A percentile compares a stretch with the other conserved stretches of the same genome.
Conservation (phyloP, 2,329 filamentous ascomycete genomes). For the Colletotrichum echinochloae region DNA sequence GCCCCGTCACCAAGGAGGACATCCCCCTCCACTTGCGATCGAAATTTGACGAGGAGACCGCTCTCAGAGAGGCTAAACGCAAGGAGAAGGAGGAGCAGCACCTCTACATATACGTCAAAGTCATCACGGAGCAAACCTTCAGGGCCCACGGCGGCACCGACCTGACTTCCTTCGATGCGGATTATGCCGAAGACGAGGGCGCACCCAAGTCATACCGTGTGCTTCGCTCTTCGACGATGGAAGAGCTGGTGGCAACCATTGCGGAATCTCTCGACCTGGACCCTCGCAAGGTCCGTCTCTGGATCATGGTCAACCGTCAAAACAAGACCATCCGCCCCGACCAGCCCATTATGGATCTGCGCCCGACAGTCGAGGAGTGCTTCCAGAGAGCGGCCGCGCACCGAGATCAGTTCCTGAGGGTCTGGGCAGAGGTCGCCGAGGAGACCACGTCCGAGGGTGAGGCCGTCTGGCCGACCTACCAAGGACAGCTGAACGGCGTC, state of each 20-base stretch:
- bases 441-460: slow-evolving; percentile 75
- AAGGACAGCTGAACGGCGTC: slow-evolving; percentile 67
- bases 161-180: slow-evolving; percentile 75
- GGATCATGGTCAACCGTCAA: slow-evolving; percentile 98
- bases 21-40: slow-evolving; percentile 81
- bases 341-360: slow-evolving; percentile 81
- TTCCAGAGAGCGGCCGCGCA: slow-evolving; percentile 64
- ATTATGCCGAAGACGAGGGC: slow-evolving; percentile 70
- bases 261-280: slow-evolving; percentile 78
- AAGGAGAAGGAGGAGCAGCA: slow-evolving; percentile 96
- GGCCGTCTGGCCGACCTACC: slow-evolving; percentile 76
- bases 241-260: slow-evolving; percentile 78
- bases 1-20: slow-evolving; percentile 79
- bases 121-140: slow-evolving; percentile 87
- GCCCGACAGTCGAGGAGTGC: slow-evolving; percentile 81
- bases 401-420: slow-evolving; percentile 78
- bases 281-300: slow-evolving; percentile 80
- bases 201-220: slow-evolving; percentile 80
- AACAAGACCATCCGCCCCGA: slow-evolving; percentile 97
- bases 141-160: slow-evolving; percentile 86
- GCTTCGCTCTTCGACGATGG: slow-evolving; percentile 79
- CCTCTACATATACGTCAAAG: slow-evolving; percentile 86
- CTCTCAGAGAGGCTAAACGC: slow-evolving; percentile 77
- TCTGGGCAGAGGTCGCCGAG: slow-evolving; percentile 87
- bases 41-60: slow-evolving; percentile 83